Evolutionary conservation across 306 rosid species (phyloP), one percentile per base, ranked within the genome.

Genomic region (Oxytropis ochrocephala): DNA sequence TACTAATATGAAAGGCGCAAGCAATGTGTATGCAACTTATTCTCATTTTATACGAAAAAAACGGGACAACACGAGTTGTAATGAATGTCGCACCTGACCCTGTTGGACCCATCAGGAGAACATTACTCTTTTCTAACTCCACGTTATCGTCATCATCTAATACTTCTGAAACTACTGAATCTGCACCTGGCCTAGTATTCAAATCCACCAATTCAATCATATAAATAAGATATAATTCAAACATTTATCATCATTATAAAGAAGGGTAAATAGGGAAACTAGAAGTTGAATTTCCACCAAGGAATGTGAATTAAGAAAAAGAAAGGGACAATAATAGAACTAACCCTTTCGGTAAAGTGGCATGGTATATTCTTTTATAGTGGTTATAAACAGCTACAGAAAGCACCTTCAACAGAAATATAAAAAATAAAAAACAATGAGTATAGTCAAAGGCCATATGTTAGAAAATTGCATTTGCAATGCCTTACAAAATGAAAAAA

Each of bases 381-480:
- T 93, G 98, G 77, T 93, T 93, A 84, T 93, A 89, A 74, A 93
- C 98, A 56, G 97, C 98, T 66, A 93, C 98, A 75, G 98, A 84
- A 69, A 93, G 96, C 79, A 93, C 96, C 98, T 93, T 86, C 70
- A 82, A 66, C 59, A 55, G 39, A 76, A 78, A 79, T 61, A 84
- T 41, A 73, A 71, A 73, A 48, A 80, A 64, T 24, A 71, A 73
- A 48, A 80, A 64, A 18, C 46, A 19, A 52, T 75, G 56, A 70
- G 74, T 46, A 43, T 35, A 39, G 14, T 72, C 58, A 48, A 68
- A 71, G 39, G 43, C 53, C 36, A 47, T 11, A 16, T 59, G 11
- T 76, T 59, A 60, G 11, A 72, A 60, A 21, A 71, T 67, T 36
- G 68, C 52, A 69, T 63, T 74, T 57, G 42, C 47, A 33, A 6